Conservation (phyloP, 805 yeast species). For the Wickerhamiella occidentalis region DNA sequence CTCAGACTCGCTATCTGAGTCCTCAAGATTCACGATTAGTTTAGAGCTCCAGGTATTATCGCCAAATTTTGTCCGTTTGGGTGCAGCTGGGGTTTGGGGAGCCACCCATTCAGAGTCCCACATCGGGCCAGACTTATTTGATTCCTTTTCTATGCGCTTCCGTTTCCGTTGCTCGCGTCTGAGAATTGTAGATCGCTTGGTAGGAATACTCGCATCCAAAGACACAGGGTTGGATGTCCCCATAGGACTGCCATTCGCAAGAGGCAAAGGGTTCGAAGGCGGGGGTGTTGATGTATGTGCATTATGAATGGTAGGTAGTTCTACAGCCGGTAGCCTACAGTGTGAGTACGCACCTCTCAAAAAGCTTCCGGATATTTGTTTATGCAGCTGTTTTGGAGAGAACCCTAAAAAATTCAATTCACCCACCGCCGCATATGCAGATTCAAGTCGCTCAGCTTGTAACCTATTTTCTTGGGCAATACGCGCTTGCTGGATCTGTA, state of each 20-base stretch:
- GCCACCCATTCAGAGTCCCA: conserved; percentile 11
- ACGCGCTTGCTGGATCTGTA: conserved; percentile 17
- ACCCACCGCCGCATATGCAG: background rate
- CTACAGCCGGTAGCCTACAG: conserved; percentile 9
- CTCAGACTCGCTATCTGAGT: background rate
- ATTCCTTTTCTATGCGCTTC: background rate
- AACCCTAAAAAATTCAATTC: conserved; percentile 9
- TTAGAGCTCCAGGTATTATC: conserved; percentile 4
- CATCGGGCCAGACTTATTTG: background rate
- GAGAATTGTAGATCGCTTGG: background rate
- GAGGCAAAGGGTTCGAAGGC: background rate
- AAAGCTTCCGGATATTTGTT: background rate
- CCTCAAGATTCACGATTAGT: background rate
- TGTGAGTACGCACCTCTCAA: conserved; percentile 6
- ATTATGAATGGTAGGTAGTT: background rate
- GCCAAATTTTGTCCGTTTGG: background rate
- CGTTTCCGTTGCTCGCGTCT: background rate
- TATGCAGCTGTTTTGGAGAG: background rate
- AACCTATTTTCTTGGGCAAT: conserved; percentile 11
- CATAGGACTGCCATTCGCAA: background rate
- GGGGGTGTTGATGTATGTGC: background rate
- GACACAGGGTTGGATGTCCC: background rate
- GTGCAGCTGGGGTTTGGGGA: background rate
- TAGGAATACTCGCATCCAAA: background rate
- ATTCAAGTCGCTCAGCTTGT: conserved; percentile 1